phyloP scores from a whole-genome alignment of 495 filamentous ascomycete genomes.

The Talaromyces wortmannii region DNA sequence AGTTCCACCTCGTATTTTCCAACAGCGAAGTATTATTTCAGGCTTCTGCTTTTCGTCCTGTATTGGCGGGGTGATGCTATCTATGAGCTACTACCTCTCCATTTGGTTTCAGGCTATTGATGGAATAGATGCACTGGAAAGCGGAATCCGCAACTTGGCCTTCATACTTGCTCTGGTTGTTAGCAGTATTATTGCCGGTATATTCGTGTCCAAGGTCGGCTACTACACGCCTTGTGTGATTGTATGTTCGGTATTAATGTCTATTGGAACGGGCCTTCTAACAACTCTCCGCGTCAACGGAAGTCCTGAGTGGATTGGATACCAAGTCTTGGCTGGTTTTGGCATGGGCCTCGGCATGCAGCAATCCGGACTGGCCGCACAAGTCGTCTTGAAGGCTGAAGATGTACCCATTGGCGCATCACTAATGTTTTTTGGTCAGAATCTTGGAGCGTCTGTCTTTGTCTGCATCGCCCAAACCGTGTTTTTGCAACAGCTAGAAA shows the following conservation, averaged over 20 bases:
- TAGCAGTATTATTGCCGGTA: slow-evolving; percentile 40
- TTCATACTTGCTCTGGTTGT: slow-evolving; percentile 39
- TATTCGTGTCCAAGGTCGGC: slow-evolving; percentile 46
- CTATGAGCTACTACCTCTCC: slow-evolving; percentile 56
- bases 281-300: slow-evolving; percentile 51
- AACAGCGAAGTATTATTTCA: slow-evolving; percentile 40
- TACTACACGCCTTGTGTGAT: slow-evolving; percentile 63
- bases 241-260: slow-evolving; percentile 41
- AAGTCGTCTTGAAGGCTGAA: slow-evolving; percentile 45
- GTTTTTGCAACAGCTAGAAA: not conserved
- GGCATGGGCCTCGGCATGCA: slow-evolving; percentile 64
- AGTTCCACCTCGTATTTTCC: slow-evolving; percentile 19
- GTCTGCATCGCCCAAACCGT: slow-evolving; percentile 22
- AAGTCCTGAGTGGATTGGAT: slow-evolving; percentile 46
- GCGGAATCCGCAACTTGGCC: slow-evolving; percentile 30
- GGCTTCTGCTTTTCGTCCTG: slow-evolving; percentile 29
- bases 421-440: slow-evolving; percentile 60
- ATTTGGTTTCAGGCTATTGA: slow-evolving; percentile 70
- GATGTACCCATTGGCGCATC: slow-evolving; percentile 57
- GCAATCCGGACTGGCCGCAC: slow-evolving; percentile 54
- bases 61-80: slow-evolving; percentile 19
- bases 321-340: slow-evolving; percentile 8
- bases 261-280: slow-evolving; percentile 56
- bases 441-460: slow-evolving; percentile 57
- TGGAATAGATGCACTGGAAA: slow-evolving; percentile 19